These are phyloP conservation scores for Talaromyces borbonicus DNA, from an alignment of 495 filamentous ascomycete genomes.

Conservation along the genomic window DNA sequence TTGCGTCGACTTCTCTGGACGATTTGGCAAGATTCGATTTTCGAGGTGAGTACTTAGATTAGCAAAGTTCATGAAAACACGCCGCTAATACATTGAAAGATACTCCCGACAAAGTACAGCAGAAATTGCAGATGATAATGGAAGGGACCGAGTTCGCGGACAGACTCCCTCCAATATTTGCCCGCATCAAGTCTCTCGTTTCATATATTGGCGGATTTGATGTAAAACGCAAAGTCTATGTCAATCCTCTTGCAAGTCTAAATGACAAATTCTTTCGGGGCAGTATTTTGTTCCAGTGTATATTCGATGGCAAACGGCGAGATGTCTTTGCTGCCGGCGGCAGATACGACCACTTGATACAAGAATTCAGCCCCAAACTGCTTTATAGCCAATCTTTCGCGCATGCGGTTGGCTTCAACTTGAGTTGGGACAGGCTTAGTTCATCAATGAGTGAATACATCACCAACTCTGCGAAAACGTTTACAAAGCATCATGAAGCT, in stretches of 20 bases:
- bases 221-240: slow-evolving; percentile 67
- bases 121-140: slow-evolving; percentile 61
- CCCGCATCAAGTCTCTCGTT: slow-evolving; percentile 66
- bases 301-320: slow-evolving; percentile 74
- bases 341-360: slow-evolving; percentile 80
- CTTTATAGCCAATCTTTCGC: slow-evolving; percentile 29
- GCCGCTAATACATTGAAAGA: slow-evolving; percentile 31
- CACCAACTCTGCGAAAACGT: slow-evolving; percentile 48
- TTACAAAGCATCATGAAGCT: slow-evolving; percentile 52
- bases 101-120: slow-evolving; percentile 60
- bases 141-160: slow-evolving; percentile 60
- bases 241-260: slow-evolving; percentile 76
- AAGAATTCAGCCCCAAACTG: slow-evolving; percentile 33
- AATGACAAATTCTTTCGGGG: slow-evolving; percentile 90
- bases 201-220: slow-evolving; percentile 65
- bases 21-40: slow-evolving; percentile 89
- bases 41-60: slow-evolving; percentile 55
- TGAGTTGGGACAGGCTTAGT: slow-evolving; percentile 76
- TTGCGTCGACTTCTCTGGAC: slow-evolving; percentile 83
- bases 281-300: slow-evolving; percentile 81
- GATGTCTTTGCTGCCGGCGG: slow-evolving; percentile 92
- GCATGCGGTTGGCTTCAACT: slow-evolving; percentile 85
- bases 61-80: slow-evolving; percentile 3
- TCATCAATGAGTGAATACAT: slow-evolving; percentile 56
- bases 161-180: slow-evolving; percentile 59